These are phyloP conservation scores for Choanephora cucurbitarum DNA, from an alignment of 371 early-diverging fungal species.

Conservation along the genomic window DNA sequence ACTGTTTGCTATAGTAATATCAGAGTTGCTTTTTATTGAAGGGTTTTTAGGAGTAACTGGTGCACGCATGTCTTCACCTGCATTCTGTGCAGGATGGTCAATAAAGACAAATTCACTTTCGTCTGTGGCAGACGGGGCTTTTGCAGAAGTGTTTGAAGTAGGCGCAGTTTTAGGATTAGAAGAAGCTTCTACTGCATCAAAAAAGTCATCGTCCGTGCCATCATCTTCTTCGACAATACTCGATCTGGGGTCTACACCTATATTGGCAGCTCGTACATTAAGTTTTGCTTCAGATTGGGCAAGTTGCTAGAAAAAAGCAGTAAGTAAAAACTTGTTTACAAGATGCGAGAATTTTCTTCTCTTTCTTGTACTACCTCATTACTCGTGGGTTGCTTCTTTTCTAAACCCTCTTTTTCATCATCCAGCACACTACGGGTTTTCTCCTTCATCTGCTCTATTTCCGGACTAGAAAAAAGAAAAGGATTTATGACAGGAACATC, in stretches of 20 bases:
- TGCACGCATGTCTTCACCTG: neutral
- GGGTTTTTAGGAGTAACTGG: neutral
- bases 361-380: neutral
- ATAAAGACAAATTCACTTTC: slow-evolving; percentile 29
- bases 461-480: too few species aligned
- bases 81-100: slow-evolving; percentile 17
- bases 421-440: too few species aligned
- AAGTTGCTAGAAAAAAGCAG: neutral
- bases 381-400: neutral
- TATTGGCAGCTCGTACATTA: neutral
- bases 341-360: too few species aligned
- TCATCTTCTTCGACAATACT: slow-evolving; percentile 9
- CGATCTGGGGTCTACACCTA: slow-evolving; percentile 1
- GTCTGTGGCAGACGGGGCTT: slow-evolving; percentile 5
- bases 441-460: too few species aligned
- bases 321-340: too few species aligned
- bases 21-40: too few species aligned
- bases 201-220: slow-evolving; percentile 25
- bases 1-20: too few species aligned
- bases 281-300: too few species aligned
- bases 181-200: slow-evolving; percentile 20
- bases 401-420: neutral
- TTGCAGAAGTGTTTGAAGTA: neutral
- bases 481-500: too few species aligned
- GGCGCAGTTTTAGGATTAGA: neutral